These are phyloP conservation scores for Macrolepiota dolichaula DNA, from an alignment of 768 basidiomycete species.

Conservation along the genomic window DNA sequence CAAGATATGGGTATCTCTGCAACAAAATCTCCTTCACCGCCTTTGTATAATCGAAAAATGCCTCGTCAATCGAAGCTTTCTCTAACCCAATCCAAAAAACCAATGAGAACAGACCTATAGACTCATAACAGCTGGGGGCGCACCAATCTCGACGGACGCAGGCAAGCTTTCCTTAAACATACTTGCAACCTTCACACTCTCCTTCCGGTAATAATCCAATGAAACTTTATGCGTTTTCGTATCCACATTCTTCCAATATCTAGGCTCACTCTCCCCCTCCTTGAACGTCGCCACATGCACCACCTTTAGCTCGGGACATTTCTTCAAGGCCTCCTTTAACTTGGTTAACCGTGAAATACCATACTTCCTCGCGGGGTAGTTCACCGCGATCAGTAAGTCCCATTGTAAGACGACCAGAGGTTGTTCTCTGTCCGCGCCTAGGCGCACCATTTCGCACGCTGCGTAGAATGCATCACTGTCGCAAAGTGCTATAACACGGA, in stretches of 20 bases:
- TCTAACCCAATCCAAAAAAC: slow-evolving; percentile 44
- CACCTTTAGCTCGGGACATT: slow-evolving; percentile 79
- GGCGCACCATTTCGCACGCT: slow-evolving; percentile 82
- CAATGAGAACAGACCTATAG: background rate
- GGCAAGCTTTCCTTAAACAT: slow-evolving; percentile 81
- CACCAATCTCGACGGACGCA: slow-evolving; percentile 74
- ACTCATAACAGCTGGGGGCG: slow-evolving; percentile 9
- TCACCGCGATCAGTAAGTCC: slow-evolving; percentile 89
- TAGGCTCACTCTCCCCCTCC: slow-evolving; percentile 82
- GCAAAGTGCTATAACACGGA: slow-evolving; percentile 85
- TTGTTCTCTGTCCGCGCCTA: slow-evolving; percentile 53
- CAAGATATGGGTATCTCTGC: slow-evolving; percentile 72
- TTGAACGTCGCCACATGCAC: slow-evolving; percentile 96
- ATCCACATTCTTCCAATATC: slow-evolving; percentile 90
- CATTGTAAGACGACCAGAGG: slow-evolving; percentile 88
- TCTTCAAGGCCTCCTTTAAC: slow-evolving; percentile 75
- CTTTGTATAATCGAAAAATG: slow-evolving; percentile 87
- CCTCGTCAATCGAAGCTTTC: slow-evolving; percentile 97
- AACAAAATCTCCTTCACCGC: slow-evolving; percentile 77
- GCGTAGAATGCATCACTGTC: slow-evolving; percentile 88
- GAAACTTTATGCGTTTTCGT: slow-evolving; percentile 95
- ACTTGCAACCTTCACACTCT: slow-evolving; percentile 82
- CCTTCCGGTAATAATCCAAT: slow-evolving; percentile 87
- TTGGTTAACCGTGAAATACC: slow-evolving; percentile 93
- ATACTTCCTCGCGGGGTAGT: slow-evolving; percentile 89